Base-by-base conservation (phyloP, 345 rosid species). In the Ceriops tagal region DNA sequence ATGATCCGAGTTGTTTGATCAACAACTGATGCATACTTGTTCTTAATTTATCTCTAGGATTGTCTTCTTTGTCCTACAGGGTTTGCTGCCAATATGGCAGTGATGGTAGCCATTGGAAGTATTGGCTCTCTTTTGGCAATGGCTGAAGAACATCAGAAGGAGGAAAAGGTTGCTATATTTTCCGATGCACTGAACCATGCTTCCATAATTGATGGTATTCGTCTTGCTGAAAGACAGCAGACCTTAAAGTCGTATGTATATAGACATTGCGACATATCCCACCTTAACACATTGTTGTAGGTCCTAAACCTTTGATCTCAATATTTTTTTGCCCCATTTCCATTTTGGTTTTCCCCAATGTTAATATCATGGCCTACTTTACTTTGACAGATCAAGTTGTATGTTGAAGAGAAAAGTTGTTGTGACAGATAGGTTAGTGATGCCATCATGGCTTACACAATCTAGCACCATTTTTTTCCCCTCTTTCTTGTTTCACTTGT, bases 41-140 rank as follows among this genome's bases (percentile, higher is more conserved):
- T 68, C 69, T 72, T 59, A 61, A 72, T 82, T 73, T 77, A 73
- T 75, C 52, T 65, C 61, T 76, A 91, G 98, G 98, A 93, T 64
- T 91, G 96, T 84, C 96, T 93, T 85, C 96, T 91, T 68, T 93
- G 98, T 84, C 97, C 98, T 65, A 84, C 95, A 74, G 98, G 98
- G 24, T 93, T 89, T 86, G 78, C 98, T 67, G 97, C 98, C 51
- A 93, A 93, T 77, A 89, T 88, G 98, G 96, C 98, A 61, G 75
- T 83, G 63, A 85, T 93, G 95, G 98, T 93, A 68, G 89, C 96
- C 24, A 76, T 93, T 70, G 98, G 97, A 80, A 89, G 81, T 72
- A 77, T 91, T 72, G 82, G 87, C 77, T 83, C 92, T 65, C 88
- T 93, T 76, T 79, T 91, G 66, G 83, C 80, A 59, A 68, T 77